Percentiles rank a stretch among this genome's conserved stretches.
phyloP scores from a whole-genome alignment of 1,139 yeast species.

The Geotrichum cucujoidarum region DNA sequence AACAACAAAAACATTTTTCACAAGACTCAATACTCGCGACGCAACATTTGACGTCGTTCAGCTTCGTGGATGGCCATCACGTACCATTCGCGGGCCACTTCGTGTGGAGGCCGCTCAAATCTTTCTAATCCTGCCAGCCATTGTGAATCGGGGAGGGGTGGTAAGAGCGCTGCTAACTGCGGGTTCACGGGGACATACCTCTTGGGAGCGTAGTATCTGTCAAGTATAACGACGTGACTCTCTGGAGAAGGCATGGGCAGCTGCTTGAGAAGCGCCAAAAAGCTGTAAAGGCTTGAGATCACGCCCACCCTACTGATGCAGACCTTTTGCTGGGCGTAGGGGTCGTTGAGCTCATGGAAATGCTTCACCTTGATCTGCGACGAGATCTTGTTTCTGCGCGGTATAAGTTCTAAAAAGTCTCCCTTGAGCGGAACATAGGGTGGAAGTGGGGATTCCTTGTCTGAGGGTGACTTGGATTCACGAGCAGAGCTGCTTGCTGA shows the following conservation, averaged over 20 bases:
- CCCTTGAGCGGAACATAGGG: too few relatives aligned
- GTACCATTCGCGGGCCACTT: conserved; percentile 12
- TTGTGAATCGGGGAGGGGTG: not conserved
- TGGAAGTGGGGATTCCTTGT: too few relatives aligned
- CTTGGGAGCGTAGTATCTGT: not conserved
- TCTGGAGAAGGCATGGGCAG: conserved; percentile 1
- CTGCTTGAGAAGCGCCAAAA: conserved; percentile 3
- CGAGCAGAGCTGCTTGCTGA: too few relatives aligned
- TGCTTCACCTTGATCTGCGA: conserved; percentile 6
- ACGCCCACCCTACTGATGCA: conserved; percentile 9
- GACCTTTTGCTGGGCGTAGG: conserved; percentile 5
- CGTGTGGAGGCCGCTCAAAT: not conserved
- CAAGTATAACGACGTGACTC: not conserved
- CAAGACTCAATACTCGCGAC: not conserved
- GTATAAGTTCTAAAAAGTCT: conserved; percentile 5
- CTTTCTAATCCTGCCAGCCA: not conserved
- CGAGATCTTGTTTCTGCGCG: not conserved
- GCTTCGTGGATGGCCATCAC: conserved; percentile 7
- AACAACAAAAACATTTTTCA: too few relatives aligned
- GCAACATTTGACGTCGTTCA: not conserved
- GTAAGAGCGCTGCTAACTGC: not conserved
- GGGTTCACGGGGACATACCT: not conserved
- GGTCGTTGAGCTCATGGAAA: conserved; percentile 11
- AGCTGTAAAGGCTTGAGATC: conserved; percentile 5
- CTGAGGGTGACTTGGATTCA: too few relatives aligned